Evolutionary conservation across 257 asterid genomes (phyloP), one percentile per base, ranked within the genome.

Genomic region (Apocynum venetum): DNA sequence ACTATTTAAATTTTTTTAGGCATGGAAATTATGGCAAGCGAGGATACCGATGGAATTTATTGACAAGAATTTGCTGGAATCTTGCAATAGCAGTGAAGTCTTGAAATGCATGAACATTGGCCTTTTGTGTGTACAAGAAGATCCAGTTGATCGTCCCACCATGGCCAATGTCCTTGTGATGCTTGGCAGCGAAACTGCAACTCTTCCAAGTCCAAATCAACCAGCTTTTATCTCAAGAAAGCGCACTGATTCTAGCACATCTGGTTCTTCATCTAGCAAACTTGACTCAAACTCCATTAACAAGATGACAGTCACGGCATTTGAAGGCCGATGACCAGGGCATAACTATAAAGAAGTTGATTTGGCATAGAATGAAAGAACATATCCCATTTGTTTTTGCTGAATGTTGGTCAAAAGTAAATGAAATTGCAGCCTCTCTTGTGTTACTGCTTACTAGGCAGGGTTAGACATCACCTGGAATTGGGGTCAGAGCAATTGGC

Each of bases 21-120:
- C 75, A n/a, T 84, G 88, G 88, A 81, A 41, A 61, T 80, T 81
- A 10, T 81, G 88, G 88, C 69, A 82, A 12, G 85, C 55, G 68
- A 44, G 69, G 49, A 73, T 55, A 41, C 70, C 82, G 19, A 19
- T 79, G 48, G 76, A 81, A 35, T 48, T 79, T 3, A 31, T 82
- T 31, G 82, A 84, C 44, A 73, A 47, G 17, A 67, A 70, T 8
- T 19, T 68, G 12, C 48, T 76, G 4, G 76, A 76, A 60, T 69
- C 83, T 3, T 71, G 80, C 52, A 66, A 73, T 0, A 44, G 3
- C 17, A 44, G n/a, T 31, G 82, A 81, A 69, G 78, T 77, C 6
- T 3, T 76, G n/a, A 81, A 57, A 51, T 82, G 82, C 77, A 74
- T 85, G n/a, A 74, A 79, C 56, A 61, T 84, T 19, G 85, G 84